Base-by-base conservation (phyloP, 257 asterid species). In the Scutellaria minor region DNA sequence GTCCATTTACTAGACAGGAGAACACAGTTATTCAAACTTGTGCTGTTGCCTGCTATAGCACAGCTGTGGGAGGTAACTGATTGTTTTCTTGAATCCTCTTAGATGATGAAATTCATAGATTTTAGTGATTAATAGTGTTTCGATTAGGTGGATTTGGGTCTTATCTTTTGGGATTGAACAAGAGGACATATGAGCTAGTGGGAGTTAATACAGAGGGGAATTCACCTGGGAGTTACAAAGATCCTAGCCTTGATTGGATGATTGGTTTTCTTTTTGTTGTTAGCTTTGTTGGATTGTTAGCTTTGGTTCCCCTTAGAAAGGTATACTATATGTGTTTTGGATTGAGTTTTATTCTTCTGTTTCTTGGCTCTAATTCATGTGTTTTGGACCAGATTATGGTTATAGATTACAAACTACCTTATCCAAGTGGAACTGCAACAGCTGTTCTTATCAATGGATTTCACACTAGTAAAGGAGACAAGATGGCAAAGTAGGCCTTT, bases 31-130 rank as follows among this genome's bases (percentile, higher is more conserved):
- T 92, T 70, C 98, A 92, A 83, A 92, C 98, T 1, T 85, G 90
- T 70, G 92, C 97, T 2, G 98, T 92, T 80, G 94, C 97, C 12
- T 92, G 98, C 81, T 92, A 90, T 61, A 82, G 94, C 86, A 88
- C 90, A 77, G 84, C 97, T 62, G 81, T 85, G 6, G 98, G 91
- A 88, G 98, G 98, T 92, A 53, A 5, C 54, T 9, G 24, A 42
- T 3, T 48, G 14, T 22, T 3, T 12, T 2, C 8, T 53, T 20
- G 14, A 7, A 31, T 31, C 37, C 3, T 4, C 37, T 31, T 31
- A 4, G 37, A 31, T 31, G 37, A 31, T 31, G 37, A 31, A 2
- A 31, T 31, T 31, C 37, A 2, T 31, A 2, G 37, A 31, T 31
- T 31, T 31, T 71, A 2, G 54, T 55, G 53, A 24, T 39, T 66